These are phyloP conservation scores for Ogataea chonburiensis DNA, from an alignment of 805 yeast genomes.

Conservation along the genomic window DNA sequence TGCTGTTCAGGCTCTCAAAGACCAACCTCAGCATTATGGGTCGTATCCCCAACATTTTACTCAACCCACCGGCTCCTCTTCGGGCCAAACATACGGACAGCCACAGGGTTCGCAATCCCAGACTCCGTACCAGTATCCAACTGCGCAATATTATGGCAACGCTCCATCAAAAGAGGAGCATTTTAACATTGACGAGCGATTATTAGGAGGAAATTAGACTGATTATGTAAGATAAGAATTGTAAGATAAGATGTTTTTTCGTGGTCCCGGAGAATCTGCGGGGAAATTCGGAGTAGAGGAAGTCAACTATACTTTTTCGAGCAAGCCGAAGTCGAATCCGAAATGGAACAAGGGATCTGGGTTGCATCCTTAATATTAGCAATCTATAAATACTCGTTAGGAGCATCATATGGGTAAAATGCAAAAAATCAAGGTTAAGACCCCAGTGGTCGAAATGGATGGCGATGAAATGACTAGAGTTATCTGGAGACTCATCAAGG, in stretches of 20 bases:
- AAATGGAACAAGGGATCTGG: slow-evolving; percentile 3
- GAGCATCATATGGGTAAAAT: slow-evolving; percentile 19
- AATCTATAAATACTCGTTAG: background rate
- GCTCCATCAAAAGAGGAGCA: slow-evolving; percentile 25
- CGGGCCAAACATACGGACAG: slow-evolving; percentile 11
- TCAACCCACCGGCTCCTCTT: slow-evolving; percentile 13
- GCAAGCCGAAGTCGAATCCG: slow-evolving; percentile 3
- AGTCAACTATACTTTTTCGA: background rate
- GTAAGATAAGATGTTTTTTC: slow-evolving; percentile 1
- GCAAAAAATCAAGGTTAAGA: slow-evolving; percentile 70
- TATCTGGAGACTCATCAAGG: slow-evolving; percentile 90
- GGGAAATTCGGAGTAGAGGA: background rate
- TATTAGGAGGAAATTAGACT: slow-evolving; percentile 23
- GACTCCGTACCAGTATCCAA: slow-evolving; percentile 14
- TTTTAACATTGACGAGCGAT: slow-evolving; percentile 30
- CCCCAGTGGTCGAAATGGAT: slow-evolving; percentile 94
- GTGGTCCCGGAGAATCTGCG: slow-evolving; percentile 9
- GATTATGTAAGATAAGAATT: slow-evolving; percentile 2
- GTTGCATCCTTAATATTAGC: too few species aligned
- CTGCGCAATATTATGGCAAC: slow-evolving; percentile 9
- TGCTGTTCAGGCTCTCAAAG: slow-evolving; percentile 28
- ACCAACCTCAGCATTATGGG: slow-evolving; percentile 15
- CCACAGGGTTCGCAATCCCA: slow-evolving; percentile 13
- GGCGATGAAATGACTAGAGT: slow-evolving; percentile 98
- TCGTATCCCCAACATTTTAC: slow-evolving; percentile 13